phyloP scores from a whole-genome alignment of 768 basidiomycete genomes.

The Clitopilus hobsonii region DNA sequence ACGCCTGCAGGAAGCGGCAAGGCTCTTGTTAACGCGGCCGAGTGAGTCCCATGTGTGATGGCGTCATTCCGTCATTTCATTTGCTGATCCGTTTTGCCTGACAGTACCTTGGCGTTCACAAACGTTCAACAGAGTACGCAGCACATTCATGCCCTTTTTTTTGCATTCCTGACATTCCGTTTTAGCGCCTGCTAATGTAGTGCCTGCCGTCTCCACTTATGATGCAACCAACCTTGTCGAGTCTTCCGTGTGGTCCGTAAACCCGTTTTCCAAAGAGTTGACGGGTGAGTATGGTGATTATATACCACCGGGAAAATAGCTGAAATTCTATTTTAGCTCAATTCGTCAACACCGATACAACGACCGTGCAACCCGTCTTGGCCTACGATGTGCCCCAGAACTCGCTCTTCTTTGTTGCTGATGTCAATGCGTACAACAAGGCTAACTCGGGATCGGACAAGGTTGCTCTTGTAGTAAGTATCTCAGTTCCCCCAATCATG shows the following conservation, averaged over 20 bases:
- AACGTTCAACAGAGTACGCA: conserved; percentile 31
- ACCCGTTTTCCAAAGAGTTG: conserved; percentile 32
- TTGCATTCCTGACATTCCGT: neutral
- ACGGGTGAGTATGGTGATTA: conserved; percentile 28
- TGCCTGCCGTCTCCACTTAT: conserved; percentile 20
- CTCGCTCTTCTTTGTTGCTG: conserved; percentile 37
- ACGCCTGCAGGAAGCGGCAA: conserved; percentile 5
- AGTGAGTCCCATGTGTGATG: neutral
- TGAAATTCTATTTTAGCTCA: conserved; percentile 25
- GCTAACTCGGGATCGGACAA: conserved; percentile 19
- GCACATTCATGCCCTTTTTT: neutral
- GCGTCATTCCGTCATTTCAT: neutral
- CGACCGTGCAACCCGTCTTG: conserved; percentile 29
- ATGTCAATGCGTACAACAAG: conserved; percentile 34
- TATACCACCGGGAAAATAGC: neutral
- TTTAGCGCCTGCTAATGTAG: conserved; percentile 27
- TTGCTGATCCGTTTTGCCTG: neutral
- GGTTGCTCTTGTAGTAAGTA: conserved; percentile 30
- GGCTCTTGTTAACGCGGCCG: neutral
- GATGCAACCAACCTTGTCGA: conserved; percentile 22
- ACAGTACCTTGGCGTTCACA: conserved; percentile 28
- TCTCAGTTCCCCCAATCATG: neutral
- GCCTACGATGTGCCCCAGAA: conserved; percentile 34
- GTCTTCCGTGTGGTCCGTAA: conserved; percentile 43
- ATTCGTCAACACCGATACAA: conserved; percentile 41